Percentiles rank a stretch among this genome's conserved stretches.
Evolutionary conservation across 768 basidiomycete species (phyloP).

Genomic region (Suillus variegatus): DNA sequence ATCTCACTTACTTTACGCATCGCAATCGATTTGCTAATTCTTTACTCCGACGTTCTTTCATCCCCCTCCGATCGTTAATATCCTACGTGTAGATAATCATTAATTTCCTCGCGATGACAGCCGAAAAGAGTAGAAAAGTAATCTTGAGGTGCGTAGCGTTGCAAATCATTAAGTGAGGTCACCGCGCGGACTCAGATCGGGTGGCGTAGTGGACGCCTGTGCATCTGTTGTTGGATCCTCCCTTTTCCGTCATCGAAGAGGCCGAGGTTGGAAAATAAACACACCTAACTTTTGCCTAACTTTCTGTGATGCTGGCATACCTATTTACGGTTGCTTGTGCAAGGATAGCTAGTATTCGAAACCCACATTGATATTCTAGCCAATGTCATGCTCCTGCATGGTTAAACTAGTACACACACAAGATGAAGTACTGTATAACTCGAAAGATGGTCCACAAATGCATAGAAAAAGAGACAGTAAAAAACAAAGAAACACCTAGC

Average conservation of each 20-base stretch:
- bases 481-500: neutral
- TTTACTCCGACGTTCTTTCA: conserved; percentile 7
- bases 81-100: conserved; percentile 19
- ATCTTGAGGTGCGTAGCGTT: neutral
- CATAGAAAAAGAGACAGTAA: conserved; percentile 10
- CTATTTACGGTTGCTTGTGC: neutral
- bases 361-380: neutral
- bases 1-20: conserved; percentile 13
- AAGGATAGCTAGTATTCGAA: neutral
- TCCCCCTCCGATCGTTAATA: conserved; percentile 14
- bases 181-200: neutral
- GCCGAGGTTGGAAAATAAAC: neutral
- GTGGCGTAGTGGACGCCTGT: neutral
- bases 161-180: neutral
- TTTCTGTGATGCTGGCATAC: neutral
- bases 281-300: too few species aligned
- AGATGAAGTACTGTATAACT: conserved; percentile 1
- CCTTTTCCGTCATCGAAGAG: neutral
- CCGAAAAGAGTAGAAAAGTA: neutral
- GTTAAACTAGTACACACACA: neutral
- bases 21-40: conserved; percentile 26
- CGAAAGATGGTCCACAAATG: conserved; percentile 13
- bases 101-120: neutral
- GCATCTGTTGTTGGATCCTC: neutral
- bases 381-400: neutral